Percentiles rank a stretch among this genome's conserved stretches.
Conservation (phyloP, 2,329 filamentous ascomycete species). For the Trichoderma atrobrunneum region DNA sequence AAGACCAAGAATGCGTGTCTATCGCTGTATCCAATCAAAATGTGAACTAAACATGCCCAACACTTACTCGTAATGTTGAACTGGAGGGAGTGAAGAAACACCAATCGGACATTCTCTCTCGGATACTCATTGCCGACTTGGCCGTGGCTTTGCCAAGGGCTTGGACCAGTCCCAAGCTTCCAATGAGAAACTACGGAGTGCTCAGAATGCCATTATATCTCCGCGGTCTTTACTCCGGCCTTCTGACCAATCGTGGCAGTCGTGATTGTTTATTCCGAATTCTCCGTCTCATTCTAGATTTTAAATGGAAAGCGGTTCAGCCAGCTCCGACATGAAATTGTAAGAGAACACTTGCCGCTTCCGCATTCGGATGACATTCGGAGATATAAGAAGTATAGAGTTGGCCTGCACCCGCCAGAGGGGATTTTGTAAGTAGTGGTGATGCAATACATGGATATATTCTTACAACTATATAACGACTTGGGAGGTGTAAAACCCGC, state of each 20-base stretch:
- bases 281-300: not conserved
- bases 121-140: constrained; percentile 8
- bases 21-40: not conserved
- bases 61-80: not conserved
- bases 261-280: not conserved
- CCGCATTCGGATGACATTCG: not conserved
- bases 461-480: not conserved
- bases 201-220: too few relatives aligned
- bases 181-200: not conserved
- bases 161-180: not conserved
- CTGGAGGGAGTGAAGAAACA: not conserved
- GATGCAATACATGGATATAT: not conserved
- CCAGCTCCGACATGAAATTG: not conserved
- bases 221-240: not conserved
- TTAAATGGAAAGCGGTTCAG: not conserved
- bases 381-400: not conserved
- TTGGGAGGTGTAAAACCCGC: not conserved
- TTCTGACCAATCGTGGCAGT: not conserved
- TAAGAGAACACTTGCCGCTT: not conserved
- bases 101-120: not conserved
- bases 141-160: not conserved
- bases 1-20: not conserved
- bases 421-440: not conserved
- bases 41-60: too few relatives aligned
- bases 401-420: not conserved